Percentiles rank a stretch among this genome's conserved stretches.
Evolutionary conservation across 495 filamentous ascomycete species (phyloP).

Genomic region (Arthonia radiata): DNA sequence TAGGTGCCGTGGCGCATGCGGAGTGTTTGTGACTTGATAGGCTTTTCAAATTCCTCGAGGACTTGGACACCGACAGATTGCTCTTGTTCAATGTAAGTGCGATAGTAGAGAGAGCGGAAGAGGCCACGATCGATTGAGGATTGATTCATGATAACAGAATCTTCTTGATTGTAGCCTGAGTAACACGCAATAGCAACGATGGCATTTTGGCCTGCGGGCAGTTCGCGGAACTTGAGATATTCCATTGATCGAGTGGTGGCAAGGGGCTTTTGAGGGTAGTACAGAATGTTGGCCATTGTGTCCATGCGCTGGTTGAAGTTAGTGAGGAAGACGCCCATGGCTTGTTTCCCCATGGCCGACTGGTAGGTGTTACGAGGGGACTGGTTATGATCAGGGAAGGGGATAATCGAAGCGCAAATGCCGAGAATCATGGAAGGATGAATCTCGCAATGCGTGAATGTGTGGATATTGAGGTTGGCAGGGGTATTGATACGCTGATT

Average conservation of each 20-base stretch:
- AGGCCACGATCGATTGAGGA: slow-evolving; percentile 91
- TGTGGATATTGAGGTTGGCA: slow-evolving; percentile 56
- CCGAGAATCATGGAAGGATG: slow-evolving; percentile 97
- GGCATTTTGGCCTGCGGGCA: slow-evolving; percentile 92
- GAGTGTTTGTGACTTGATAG: slow-evolving; percentile 62
- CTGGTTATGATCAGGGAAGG: slow-evolving; percentile 98
- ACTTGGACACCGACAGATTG: slow-evolving; percentile 77
- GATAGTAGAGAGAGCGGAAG: slow-evolving; percentile 94
- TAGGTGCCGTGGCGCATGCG: slow-evolving; percentile 88
- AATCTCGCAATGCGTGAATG: slow-evolving; percentile 95
- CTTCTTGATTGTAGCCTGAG: slow-evolving; percentile 99
- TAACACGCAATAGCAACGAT: slow-evolving; percentile 95
- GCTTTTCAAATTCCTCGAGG: slow-evolving; percentile 86
- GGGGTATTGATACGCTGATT: slow-evolving; percentile 70
- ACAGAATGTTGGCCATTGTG: slow-evolving; percentile 96
- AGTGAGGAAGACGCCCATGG: slow-evolving; percentile 95
- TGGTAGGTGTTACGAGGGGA: slow-evolving; percentile 98
- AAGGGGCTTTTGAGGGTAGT: slow-evolving; percentile 94
- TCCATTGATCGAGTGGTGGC: slow-evolving; percentile 96
- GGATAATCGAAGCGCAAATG: slow-evolving; percentile 96
- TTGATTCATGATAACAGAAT: slow-evolving; percentile 99
- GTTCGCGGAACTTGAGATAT: slow-evolving; percentile 87
- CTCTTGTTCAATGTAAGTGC: slow-evolving; percentile 85
- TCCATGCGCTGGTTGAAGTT: slow-evolving; percentile 95
- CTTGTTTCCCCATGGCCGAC: slow-evolving; percentile 99